Percentiles rank a stretch among this genome's conserved stretches.
phyloP scores from a whole-genome alignment of 352 stramenopile genomes.

The Globisporangium sylvaticum region DNA sequence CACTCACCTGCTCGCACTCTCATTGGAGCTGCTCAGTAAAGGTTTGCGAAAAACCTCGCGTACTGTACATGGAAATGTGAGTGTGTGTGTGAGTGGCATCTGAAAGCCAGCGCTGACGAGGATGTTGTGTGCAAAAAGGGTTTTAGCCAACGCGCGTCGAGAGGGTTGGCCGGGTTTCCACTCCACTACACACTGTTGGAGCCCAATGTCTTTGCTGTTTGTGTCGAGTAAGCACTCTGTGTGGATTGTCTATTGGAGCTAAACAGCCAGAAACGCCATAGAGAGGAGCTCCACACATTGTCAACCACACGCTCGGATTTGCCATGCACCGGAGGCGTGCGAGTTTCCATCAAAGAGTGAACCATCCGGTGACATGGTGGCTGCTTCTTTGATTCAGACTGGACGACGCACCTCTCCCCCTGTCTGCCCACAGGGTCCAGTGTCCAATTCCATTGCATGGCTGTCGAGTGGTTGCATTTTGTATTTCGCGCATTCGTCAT shows the following conservation, averaged over 20 bases:
- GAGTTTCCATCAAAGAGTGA: background rate
- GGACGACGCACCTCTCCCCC: background rate
- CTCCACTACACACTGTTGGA: no score
- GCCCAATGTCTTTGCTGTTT: background rate
- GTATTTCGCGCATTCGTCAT: background rate
- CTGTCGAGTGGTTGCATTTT: background rate
- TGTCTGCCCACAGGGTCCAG: background rate
- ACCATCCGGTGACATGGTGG: background rate
- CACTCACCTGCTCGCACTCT: no score
- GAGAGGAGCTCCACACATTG: background rate
- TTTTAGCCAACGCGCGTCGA: background rate
- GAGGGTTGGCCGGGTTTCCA: background rate
- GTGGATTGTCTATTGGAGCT: background rate
- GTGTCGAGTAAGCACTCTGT: background rate
- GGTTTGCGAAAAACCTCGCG: background rate
- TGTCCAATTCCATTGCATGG: background rate
- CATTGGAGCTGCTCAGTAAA: no score
- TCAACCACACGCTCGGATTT: background rate
- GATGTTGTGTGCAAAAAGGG: no score
- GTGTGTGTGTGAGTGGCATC: no score
- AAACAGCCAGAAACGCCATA: background rate
- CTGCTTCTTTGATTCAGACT: background rate
- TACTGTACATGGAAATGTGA: background rate
- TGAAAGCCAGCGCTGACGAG: no score
- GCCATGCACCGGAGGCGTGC: background rate